phyloP scores from a whole-genome alignment of 345 rosid genomes.

The Gossypioides kirkii region DNA sequence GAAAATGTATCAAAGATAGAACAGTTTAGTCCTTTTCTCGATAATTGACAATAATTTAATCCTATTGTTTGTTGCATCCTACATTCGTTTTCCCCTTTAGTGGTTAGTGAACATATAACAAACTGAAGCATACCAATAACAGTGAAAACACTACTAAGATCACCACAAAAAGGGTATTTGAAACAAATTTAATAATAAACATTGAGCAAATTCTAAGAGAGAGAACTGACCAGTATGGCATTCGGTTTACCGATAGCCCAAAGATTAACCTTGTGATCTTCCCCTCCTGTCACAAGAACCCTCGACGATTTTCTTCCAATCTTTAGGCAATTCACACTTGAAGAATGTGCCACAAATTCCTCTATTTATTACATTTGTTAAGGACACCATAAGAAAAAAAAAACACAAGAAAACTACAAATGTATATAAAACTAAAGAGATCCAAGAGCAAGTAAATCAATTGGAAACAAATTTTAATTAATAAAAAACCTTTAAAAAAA shows the following conservation, averaged over 20 bases:
- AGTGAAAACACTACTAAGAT: not conserved
- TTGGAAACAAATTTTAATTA: conserved; percentile 5
- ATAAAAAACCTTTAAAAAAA: conserved; percentile 11
- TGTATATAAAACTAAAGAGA: not conserved
- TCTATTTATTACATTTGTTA: conserved; percentile 47
- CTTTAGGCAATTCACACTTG: conserved; percentile 86
- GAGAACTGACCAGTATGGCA: conserved; percentile 87
- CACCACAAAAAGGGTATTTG: not conserved
- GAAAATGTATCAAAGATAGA: not conserved
- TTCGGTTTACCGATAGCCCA: conserved; percentile 99
- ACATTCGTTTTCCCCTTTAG: not conserved
- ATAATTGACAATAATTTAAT: not conserved
- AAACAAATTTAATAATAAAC: not conserved
- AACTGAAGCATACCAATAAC: not conserved
- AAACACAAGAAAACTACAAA: not conserved
- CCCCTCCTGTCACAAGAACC: conserved; percentile 95
- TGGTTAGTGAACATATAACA: not conserved
- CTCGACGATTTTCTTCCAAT: conserved; percentile 95
- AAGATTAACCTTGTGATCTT: conserved; percentile 96
- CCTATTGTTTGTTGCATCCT: not conserved
- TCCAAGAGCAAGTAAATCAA: conserved; percentile 24
- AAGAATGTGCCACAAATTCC: conserved; percentile 98
- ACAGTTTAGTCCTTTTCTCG: not conserved
- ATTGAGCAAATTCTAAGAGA: conserved; percentile 11
- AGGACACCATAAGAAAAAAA: conserved; percentile 26